Evolutionary conservation across 768 basidiomycete species (phyloP).

Genomic region (Lentinula sp.): DNA sequence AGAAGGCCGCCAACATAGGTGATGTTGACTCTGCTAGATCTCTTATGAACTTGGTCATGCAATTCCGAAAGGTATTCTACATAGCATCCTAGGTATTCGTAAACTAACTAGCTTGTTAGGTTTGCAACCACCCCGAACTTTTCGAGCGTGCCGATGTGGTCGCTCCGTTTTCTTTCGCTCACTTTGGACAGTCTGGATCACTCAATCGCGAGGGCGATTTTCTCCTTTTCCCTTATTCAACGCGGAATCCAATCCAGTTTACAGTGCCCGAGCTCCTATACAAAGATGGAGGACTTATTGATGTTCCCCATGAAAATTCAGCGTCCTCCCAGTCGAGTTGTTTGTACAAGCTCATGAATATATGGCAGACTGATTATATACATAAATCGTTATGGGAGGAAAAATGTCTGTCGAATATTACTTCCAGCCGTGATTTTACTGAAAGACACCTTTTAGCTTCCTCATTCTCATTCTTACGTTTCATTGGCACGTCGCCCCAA

Average conservation of each 20-base stretch:
- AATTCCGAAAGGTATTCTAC: constrained; percentile 83
- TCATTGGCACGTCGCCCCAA: constrained; percentile 55
- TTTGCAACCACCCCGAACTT: constrained; percentile 97
- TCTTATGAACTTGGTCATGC: constrained; percentile 99
- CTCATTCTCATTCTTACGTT: constrained; percentile 75
- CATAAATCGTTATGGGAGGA: constrained; percentile 60
- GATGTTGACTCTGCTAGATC: constrained; percentile 90
- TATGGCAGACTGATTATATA: constrained; percentile 87
- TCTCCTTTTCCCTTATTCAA: constrained; percentile 77
- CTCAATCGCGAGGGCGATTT: constrained; percentile 87
- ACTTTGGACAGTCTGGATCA: constrained; percentile 75
- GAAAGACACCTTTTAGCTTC: constrained; percentile 28
- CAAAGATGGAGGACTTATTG: constrained; percentile 67
- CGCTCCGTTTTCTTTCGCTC: constrained; percentile 86
- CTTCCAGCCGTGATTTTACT: neutral
- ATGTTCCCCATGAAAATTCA: constrained; percentile 55
- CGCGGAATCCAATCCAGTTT: constrained; percentile 81
- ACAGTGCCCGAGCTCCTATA: constrained; percentile 71
- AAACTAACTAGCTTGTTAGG: constrained; percentile 33
- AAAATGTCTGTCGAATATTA: constrained; percentile 13
- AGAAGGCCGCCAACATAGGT: constrained; percentile 87
- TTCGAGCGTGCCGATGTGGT: constrained; percentile 96
- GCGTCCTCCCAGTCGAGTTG: constrained; percentile 44
- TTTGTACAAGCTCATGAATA: constrained; percentile 70
- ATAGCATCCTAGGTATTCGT: neutral